Evolutionary conservation across 768 basidiomycete genomes (phyloP), one percentile per base, ranked within the genome.

Genomic region (Lentinula lateritia): DNA sequence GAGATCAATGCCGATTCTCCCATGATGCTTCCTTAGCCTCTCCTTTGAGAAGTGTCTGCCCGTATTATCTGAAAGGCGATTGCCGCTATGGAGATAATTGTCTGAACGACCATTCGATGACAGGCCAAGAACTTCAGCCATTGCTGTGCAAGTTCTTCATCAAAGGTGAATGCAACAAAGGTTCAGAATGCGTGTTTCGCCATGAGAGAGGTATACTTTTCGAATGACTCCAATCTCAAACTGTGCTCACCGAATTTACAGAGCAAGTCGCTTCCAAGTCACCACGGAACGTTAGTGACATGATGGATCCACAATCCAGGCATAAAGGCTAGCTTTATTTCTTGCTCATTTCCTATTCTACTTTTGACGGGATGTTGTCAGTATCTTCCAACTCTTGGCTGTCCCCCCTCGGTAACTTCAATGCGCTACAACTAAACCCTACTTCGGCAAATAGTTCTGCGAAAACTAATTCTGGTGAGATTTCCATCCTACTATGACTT

Each of bases 91-190:
- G 72, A 12, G 45, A 65, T 38, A 61, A 65, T 28, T 74, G 73
- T 54, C 42, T 50, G 34, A 60, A 50, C 34, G 42, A 28, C 13
- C 63, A 63, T n/a, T 8, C 16, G 20, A 35, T n/a, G 20, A 28
- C 7, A 20, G 18, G 38, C 43, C 43, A 53, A 32, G 45, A 32
- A 48, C 23, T 38, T 12, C 66, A 10, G 48, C 52, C 48, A 45
- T 16, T 16, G 15, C 42, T 63, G 43, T 74, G 73, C 64, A 66
- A 64, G 55, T 73, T 69, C 61, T 71, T 68, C 53, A 15, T 45
- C 23, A 60, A 63, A 50, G 70, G 72, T 5, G 52, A 60, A n/a
- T 73, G 73, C 60, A 65, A 63, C 52, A 73, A 71, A 53, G 73
- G 72, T 8, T 50, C 35, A 15, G 58, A 61, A 3, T 74, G 72